phyloP scores from a whole-genome alignment of 441 rosid genomes.

The Croton laevigatus region DNA sequence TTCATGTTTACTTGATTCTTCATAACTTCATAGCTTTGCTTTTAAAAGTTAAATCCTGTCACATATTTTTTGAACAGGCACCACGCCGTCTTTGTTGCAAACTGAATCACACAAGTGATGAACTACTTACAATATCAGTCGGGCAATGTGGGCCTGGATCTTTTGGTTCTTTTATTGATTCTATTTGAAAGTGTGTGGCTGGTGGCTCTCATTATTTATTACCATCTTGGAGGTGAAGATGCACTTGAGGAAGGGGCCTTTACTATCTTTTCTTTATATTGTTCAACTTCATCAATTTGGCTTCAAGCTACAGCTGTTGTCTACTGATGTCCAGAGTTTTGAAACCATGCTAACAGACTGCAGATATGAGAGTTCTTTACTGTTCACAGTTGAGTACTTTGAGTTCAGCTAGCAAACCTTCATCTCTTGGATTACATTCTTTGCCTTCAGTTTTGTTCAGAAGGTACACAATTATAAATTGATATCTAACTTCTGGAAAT shows the following conservation, averaged over 20 bases:
- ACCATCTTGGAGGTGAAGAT: conserved; percentile 21
- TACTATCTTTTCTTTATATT: conserved; percentile 24
- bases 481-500: conserved; percentile 24
- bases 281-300: conserved; percentile 15
- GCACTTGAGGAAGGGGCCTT: conserved; percentile 27
- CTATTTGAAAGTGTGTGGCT: conserved; percentile 30
- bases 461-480: conserved; percentile 36
- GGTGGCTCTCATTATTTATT: conserved; percentile 10
- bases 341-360: conserved; percentile 26
- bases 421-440: conserved; percentile 30
- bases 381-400: conserved; percentile 25
- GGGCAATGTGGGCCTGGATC: conserved; percentile 62
- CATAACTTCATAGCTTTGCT: background rate
- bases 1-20: background rate
- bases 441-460: conserved; percentile 43
- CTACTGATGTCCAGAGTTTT: conserved; percentile 30
- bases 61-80: conserved; percentile 37
- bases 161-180: conserved; percentile 41
- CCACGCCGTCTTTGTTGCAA: conserved; percentile 80
- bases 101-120: conserved; percentile 44
- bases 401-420: conserved; percentile 27
- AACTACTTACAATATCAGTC: conserved; percentile 55
- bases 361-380: conserved; percentile 29
- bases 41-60: background rate
- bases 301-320: conserved; percentile 15